phyloP scores from a whole-genome alignment of 1,284 basidiomycete genomes.

The Anthracocystis panici-leucophaei region DNA sequence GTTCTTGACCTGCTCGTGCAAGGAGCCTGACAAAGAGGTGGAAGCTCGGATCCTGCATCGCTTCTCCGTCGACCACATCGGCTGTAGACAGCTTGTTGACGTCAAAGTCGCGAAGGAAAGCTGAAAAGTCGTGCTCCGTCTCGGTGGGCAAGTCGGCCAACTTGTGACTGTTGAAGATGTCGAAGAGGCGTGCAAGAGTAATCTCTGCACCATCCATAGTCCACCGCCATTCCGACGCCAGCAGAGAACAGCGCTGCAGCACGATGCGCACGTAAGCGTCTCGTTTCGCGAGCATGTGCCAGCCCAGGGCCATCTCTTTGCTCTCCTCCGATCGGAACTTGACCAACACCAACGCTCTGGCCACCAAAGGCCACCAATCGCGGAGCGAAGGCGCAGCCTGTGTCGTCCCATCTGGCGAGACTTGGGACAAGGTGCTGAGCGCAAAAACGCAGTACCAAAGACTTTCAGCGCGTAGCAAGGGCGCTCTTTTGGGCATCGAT shows the following conservation, averaged over 20 bases:
- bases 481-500: slow-evolving; percentile 72
- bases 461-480: slow-evolving; percentile 71
- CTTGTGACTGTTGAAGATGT: slow-evolving; percentile 83
- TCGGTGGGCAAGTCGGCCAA: slow-evolving; percentile 84
- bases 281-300: slow-evolving; percentile 74
- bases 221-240: slow-evolving; percentile 83
- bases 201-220: slow-evolving; percentile 72
- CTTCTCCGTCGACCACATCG: slow-evolving; percentile 67
- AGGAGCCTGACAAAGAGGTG: slow-evolving; percentile 84
- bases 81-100: slow-evolving; percentile 17
- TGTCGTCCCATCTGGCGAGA: slow-evolving; percentile 75
- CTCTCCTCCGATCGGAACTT: slow-evolving; percentile 76
- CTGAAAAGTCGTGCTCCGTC: slow-evolving; percentile 77
- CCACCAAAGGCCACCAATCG: slow-evolving; percentile 77
- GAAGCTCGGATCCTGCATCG: slow-evolving; percentile 78
- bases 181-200: slow-evolving; percentile 78
- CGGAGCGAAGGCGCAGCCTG: slow-evolving; percentile 73
- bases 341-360: slow-evolving; percentile 32
- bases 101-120: slow-evolving; percentile 77
- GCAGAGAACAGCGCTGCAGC: slow-evolving; percentile 79
- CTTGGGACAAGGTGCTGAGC: slow-evolving; percentile 82
- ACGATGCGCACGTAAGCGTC: slow-evolving; percentile 83
- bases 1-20: slow-evolving; percentile 73
- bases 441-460: slow-evolving; percentile 81
- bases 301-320: slow-evolving; percentile 72